Percentiles rank a stretch among this genome's conserved stretches.
phyloP scores from a whole-genome alignment of 2,329 filamentous ascomycete genomes.

The Fusarium praegraminearum region DNA sequence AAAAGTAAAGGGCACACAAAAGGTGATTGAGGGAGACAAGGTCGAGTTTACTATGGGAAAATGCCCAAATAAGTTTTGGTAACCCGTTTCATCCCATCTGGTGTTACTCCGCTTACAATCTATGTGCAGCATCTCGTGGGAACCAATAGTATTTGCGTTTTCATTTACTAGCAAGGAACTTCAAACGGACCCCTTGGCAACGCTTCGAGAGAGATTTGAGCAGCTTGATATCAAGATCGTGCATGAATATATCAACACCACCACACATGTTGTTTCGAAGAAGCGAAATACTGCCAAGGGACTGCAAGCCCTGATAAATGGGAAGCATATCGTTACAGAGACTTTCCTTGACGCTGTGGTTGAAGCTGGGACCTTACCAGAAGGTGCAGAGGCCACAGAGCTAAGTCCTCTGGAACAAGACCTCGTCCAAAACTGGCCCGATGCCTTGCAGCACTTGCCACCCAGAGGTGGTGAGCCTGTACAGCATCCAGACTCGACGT shows the following conservation, averaged over 20 bases:
- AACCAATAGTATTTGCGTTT: conserved; percentile 83
- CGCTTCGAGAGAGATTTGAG: conserved; percentile 76
- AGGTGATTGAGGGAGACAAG: conserved; percentile 60
- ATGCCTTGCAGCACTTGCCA: conserved; percentile 77
- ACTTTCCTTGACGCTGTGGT: conserved; percentile 80
- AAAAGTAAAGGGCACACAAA: conserved; percentile 72
- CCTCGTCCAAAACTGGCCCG: conserved; percentile 83
- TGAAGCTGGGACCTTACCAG: conserved; percentile 65
- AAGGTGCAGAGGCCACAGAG: conserved; percentile 61
- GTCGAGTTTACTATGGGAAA: conserved; percentile 79
- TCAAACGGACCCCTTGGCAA: conserved; percentile 72
- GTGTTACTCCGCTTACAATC: conserved; percentile 21
- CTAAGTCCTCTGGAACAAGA: conserved; percentile 77
- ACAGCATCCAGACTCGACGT: conserved; percentile 73
- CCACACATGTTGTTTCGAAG: conserved; percentile 88
- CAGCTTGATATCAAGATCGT: conserved; percentile 90
- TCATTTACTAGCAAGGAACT: conserved; percentile 79
- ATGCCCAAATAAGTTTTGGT: conserved; percentile 73
- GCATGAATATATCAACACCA: conserved; percentile 75
- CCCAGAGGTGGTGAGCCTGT: conserved; percentile 80
- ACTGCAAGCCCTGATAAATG: conserved; percentile 87
- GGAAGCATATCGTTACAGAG: conserved; percentile 78
- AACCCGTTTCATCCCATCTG: conserved; percentile 27
- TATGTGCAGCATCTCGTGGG: conserved; percentile 76
- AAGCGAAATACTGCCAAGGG: conserved; percentile 92